phyloP scores from a whole-genome alignment of 2,329 filamentous ascomycete genomes.

The Trichoderma sp. region DNA sequence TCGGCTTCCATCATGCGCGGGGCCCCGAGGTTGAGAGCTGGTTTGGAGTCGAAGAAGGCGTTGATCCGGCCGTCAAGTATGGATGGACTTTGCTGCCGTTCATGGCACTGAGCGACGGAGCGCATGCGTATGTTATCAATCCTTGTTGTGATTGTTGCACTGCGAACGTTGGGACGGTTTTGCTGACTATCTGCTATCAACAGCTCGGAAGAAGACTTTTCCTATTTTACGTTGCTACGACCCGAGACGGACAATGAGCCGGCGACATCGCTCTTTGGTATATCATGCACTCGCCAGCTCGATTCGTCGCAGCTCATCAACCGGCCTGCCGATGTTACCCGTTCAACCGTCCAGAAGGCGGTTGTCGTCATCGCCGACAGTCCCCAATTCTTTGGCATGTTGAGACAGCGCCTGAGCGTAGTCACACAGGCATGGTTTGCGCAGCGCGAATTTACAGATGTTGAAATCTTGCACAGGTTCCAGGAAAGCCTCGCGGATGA shows the following conservation, averaged over 20 bases:
- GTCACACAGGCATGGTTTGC: conserved; percentile 97
- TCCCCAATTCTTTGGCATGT: conserved; percentile 85
- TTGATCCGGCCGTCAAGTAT: conserved; percentile 79
- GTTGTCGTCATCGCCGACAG: conserved; percentile 93
- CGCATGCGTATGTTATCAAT: conserved; percentile 72
- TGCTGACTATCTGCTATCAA: conserved; percentile 29
- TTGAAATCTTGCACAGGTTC: conserved; percentile 87
- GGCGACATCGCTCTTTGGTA: conserved; percentile 88
- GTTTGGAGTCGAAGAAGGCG: conserved; percentile 76
- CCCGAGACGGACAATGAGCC: conserved; percentile 58
- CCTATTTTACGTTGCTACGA: conserved; percentile 89
- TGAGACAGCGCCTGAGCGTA: conserved; percentile 85
- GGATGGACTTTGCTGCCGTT: conserved; percentile 93
- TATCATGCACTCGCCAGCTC: conserved; percentile 91
- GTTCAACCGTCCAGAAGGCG: conserved; percentile 96
- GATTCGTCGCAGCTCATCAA: conserved; percentile 77
- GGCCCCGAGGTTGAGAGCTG: conserved; percentile 94
- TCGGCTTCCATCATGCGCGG: conserved; percentile 82
- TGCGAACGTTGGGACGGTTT: not conserved
- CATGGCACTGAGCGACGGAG: conserved; percentile 95
- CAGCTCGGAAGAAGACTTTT: conserved; percentile 92
- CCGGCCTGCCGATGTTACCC: conserved; percentile 86
- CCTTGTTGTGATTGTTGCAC: not conserved
- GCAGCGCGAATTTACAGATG: conserved; percentile 88
- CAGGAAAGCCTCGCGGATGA: conserved; percentile 82